These are phyloP conservation scores for Pichia eremophila DNA, from an alignment of 805 yeast species.

Conservation along the genomic window DNA sequence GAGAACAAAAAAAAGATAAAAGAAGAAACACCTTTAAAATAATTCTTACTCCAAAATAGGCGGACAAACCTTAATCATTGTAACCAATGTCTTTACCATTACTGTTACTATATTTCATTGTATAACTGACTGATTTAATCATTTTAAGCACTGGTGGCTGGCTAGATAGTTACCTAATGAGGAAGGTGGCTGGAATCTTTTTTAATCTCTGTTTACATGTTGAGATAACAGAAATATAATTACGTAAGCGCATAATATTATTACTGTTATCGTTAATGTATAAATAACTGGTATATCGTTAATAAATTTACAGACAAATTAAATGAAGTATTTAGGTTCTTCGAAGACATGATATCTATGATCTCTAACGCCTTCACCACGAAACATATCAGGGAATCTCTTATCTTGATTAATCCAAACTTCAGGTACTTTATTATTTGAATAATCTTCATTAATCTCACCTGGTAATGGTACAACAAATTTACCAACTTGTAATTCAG, in stretches of 20 bases:
- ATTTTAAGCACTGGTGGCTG: background rate
- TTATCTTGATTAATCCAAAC: constrained; percentile 27
- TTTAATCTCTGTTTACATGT: background rate
- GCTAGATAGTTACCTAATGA: background rate
- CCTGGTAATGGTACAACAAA: constrained; percentile 46
- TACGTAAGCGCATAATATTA: no score
- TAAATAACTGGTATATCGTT: background rate
- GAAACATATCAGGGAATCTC: constrained; percentile 69
- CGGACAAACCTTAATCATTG: no score
- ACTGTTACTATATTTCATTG: no score
- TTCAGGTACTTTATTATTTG: constrained; percentile 40
- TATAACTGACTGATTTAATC: no score
- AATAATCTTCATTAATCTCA: constrained; percentile 18
- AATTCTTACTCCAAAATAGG: no score
- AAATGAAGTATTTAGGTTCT: constrained; percentile 73
- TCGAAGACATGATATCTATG: constrained; percentile 92
- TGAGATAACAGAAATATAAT: no score
- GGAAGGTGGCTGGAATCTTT: constrained; percentile 7
- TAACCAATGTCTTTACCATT: no score
- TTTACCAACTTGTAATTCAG: constrained; percentile 93
- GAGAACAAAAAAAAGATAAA: no score
- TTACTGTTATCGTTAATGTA: no score
- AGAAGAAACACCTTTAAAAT: no score
- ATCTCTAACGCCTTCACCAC: constrained; percentile 89
- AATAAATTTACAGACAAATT: background rate